Base-by-base conservation (phyloP, 306 rosid species). In the Dalbergia cultrata region DNA sequence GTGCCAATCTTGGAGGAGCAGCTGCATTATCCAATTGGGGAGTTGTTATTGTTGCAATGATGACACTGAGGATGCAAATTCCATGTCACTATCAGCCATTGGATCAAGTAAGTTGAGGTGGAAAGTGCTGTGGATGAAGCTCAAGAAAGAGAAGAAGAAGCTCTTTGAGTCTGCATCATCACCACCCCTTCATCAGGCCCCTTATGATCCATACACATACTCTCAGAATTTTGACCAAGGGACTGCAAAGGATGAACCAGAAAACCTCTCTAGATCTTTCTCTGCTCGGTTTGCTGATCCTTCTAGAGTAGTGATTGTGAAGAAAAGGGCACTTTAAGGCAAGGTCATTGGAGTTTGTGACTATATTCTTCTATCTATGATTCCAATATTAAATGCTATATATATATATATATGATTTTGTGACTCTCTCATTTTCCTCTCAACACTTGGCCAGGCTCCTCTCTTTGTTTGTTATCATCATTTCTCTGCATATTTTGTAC, bases 181-280 rank as follows among this genome's bases (percentile, higher is more conserved):
- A 45, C 12, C 50, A 45, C 12, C 50, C 9, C 39, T 80, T 11
- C 18, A 62, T 11, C 78, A 76, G 34, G 59, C 62, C 19, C 74
- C 88, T 31, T 88, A 82, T 14, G 85, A 90, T 80, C 73, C 92
- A 8, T 68, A 66, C 82, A 79, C 89, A 17, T 90, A 92, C 79
- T 80, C 86, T 8, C 85, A 85, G 85, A 90, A 88, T 76, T 92
- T 92, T 72, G 94, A 92, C 73, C 78, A 74, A 53, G 85, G 90
- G 10, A 47, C 72, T 21, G 37, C 84, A 11, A 82, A 85, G 70
- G 89, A 85, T 58, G 88, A 76, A 17, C 81, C 79, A 1, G 79
- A 85, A 4, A 77, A 78, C 67, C 78, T 90, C 35, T 85, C 91
- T 37, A 86, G 90, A 58, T 92, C 97, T n/a, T 77, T 77, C 71